Conservation (phyloP, 768 basidiomycete species). For the Tricholoma bakamatsutake region DNA sequence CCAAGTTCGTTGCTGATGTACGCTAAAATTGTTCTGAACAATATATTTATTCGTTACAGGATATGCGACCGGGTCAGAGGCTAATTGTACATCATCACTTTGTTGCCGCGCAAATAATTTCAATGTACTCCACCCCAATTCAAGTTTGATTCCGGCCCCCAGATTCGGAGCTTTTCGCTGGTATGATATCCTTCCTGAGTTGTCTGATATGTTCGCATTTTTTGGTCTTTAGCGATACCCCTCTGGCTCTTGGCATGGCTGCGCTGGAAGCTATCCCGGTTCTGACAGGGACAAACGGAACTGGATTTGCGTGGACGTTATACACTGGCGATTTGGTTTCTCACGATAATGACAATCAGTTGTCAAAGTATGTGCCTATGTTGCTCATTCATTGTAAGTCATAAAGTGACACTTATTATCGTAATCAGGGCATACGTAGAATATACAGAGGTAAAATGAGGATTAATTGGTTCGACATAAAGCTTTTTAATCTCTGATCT, state of each 20-base stretch:
- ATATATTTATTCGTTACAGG: slow-evolving; percentile 29
- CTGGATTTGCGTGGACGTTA: slow-evolving; percentile 59
- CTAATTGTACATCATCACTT: slow-evolving; percentile 56
- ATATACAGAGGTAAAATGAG: slow-evolving; percentile 51
- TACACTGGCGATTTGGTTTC: slow-evolving; percentile 73
- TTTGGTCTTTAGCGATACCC: slow-evolving; percentile 46
- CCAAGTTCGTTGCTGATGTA: slow-evolving; percentile 40
- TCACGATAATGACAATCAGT: slow-evolving; percentile 62
- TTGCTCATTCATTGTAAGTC: neutral
- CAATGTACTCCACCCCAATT: slow-evolving; percentile 46
- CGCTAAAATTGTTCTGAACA: neutral
- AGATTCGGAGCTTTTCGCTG: slow-evolving; percentile 62
- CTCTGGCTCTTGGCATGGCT: slow-evolving; percentile 52
- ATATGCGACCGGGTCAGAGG: slow-evolving; percentile 64
- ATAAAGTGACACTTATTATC: too few species aligned
- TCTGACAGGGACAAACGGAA: slow-evolving; percentile 52
- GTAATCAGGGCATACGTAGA: slow-evolving; percentile 44
- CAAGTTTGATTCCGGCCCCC: slow-evolving; percentile 52
- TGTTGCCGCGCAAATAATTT: slow-evolving; percentile 58
- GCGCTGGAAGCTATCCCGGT: slow-evolving; percentile 63
- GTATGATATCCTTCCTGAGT: slow-evolving; percentile 21
- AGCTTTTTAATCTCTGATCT: neutral
- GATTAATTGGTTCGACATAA: neutral
- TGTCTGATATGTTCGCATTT: neutral
- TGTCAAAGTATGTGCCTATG: slow-evolving; percentile 41